These are phyloP conservation scores for Emergomyces orientalis DNA, from an alignment of 2,329 filamentous ascomycete genomes.

Conservation along the genomic window DNA sequence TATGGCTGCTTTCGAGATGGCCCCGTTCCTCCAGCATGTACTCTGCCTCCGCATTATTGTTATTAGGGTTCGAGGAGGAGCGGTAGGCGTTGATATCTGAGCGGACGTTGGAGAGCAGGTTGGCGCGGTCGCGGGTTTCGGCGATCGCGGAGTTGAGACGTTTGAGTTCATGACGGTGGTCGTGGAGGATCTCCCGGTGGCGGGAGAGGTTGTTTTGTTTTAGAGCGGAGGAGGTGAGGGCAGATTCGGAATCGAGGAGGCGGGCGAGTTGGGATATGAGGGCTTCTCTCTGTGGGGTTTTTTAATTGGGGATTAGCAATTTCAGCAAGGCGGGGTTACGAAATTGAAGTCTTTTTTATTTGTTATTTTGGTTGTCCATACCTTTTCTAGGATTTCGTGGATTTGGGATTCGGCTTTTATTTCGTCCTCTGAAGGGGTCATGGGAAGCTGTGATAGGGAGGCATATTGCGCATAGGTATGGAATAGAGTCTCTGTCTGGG, in stretches of 20 bases:
- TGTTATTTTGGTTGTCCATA: no score
- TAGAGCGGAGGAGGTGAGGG: constrained; percentile 78
- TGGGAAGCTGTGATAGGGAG: constrained; percentile 65
- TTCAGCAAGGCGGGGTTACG: neutral
- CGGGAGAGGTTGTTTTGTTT: constrained; percentile 94
- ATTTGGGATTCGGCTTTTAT: constrained; percentile 68
- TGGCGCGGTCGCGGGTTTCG: constrained; percentile 74
- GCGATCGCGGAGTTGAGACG: constrained; percentile 65
- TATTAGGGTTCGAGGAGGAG: constrained; percentile 51
- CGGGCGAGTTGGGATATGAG: constrained; percentile 75
- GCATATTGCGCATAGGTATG: constrained; percentile 82
- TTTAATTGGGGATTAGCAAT: neutral
- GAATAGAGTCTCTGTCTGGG: constrained; percentile 65
- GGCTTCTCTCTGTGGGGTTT: constrained; percentile 58
- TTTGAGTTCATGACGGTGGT: constrained; percentile 73
- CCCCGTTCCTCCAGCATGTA: constrained; percentile 92
- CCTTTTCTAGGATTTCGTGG: constrained; percentile 74
- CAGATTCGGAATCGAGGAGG: constrained; percentile 84
- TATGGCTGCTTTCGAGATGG: constrained; percentile 80
- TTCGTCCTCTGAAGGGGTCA: constrained; percentile 80
- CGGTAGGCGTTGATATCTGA: constrained; percentile 88
- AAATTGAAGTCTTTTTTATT: neutral
- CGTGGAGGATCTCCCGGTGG: constrained; percentile 77
- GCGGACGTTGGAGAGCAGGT: constrained; percentile 81
- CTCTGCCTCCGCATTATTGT: constrained; percentile 75